Evolutionary conservation across 1,284 basidiomycete species (phyloP).

Genomic region (Fereydounia khargensis): DNA sequence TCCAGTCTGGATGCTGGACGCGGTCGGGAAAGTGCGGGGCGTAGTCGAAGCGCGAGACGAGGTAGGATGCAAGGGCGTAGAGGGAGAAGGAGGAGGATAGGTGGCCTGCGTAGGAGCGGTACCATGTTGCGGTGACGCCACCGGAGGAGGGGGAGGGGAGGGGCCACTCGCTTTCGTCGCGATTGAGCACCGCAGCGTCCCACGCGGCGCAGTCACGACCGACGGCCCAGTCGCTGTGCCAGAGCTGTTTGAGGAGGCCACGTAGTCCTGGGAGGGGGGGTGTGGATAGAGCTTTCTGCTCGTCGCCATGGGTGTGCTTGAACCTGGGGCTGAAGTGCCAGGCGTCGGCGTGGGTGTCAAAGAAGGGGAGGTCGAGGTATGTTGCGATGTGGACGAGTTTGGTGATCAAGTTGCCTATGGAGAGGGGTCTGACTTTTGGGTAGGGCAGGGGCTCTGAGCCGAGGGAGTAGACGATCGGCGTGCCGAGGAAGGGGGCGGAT

Average conservation of each 20-base stretch:
- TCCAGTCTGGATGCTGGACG: constrained; percentile 1
- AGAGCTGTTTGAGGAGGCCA: constrained; percentile 17
- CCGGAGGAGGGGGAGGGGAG: no score
- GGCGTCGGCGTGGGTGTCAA: constrained; percentile 32
- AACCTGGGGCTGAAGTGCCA: constrained; percentile 17
- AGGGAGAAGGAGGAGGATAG: constrained; percentile 31
- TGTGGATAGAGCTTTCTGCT: neutral
- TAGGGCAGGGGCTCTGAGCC: constrained; percentile 22
- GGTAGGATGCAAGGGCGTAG: constrained; percentile 10
- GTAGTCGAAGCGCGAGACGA: constrained; percentile 26
- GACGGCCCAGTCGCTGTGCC: constrained; percentile 33
- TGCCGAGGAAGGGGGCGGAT: constrained; percentile 32
- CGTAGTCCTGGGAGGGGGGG: constrained; percentile 8
- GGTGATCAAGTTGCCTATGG: constrained; percentile 22
- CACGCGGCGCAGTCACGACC: constrained; percentile 37
- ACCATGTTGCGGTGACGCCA: constrained; percentile 14
- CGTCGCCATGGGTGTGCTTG: no score
- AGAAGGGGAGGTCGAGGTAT: constrained; percentile 22
- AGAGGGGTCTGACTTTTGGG: constrained; percentile 29
- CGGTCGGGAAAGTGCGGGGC: no score
- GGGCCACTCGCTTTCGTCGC: constrained; percentile 13
- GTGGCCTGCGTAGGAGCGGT: constrained; percentile 24
- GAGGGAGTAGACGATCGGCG: constrained; percentile 38
- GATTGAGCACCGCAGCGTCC: constrained; percentile 34
- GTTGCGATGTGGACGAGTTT: constrained; percentile 34